phyloP scores from a whole-genome alignment of 306 rosid species.

The Trifolium subterraneum region DNA sequence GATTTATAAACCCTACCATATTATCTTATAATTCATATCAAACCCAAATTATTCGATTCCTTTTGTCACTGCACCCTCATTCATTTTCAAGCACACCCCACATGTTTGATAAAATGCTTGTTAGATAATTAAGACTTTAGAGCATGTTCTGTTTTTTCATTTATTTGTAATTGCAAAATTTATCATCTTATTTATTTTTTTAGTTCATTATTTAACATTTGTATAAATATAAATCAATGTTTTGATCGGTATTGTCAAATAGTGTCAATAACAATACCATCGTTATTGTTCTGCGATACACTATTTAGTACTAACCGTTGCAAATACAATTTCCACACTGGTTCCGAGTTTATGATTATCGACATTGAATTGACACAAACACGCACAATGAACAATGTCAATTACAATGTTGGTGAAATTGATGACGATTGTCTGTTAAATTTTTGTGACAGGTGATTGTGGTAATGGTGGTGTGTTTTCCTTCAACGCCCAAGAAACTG shows the following conservation, averaged over 20 bases:
- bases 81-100: slow-evolving; percentile 29
- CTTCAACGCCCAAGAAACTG: slow-evolving; percentile 75
- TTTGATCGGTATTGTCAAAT: no score
- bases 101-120: slow-evolving; percentile 54
- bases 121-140: not conserved
- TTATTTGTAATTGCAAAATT: not conserved
- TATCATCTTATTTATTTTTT: not conserved
- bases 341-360: not conserved
- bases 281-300: not conserved
- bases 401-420: slow-evolving; percentile 41
- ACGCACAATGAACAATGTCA: not conserved
- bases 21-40: not conserved
- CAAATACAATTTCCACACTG: no score
- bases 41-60: not conserved
- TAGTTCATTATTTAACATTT: not conserved
- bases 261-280: no score
- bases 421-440: not conserved
- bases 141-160: not conserved
- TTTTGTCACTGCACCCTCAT: not conserved
- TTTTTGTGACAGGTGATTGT: slow-evolving; percentile 24
- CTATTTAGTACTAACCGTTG: not conserved
- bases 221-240: not conserved
- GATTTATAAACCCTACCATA: not conserved
- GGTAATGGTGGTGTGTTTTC: slow-evolving; percentile 68
- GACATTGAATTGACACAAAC: not conserved